These are phyloP conservation scores for Aspergillus fumigatus DNA, from an alignment of 2,329 filamentous ascomycete species.

Conservation along the genomic window DNA sequence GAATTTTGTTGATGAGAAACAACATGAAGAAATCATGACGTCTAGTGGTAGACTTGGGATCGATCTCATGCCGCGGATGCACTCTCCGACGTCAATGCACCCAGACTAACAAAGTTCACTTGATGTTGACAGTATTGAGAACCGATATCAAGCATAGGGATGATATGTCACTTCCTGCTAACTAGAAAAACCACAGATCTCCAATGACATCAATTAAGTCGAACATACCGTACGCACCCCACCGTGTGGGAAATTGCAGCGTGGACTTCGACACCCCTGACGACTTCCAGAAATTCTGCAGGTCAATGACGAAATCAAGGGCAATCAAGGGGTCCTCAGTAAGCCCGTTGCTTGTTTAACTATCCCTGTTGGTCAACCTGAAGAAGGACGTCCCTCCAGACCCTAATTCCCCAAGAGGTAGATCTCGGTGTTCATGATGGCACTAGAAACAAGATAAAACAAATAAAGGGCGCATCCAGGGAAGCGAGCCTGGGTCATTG, in stretches of 20 bases:
- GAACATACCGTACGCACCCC: slow-evolving; percentile 58
- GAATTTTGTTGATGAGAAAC: slow-evolving; percentile 6
- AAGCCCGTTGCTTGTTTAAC: neutral
- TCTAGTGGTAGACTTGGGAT: slow-evolving; percentile 74
- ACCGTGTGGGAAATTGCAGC: slow-evolving; percentile 54
- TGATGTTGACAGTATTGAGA: slow-evolving; percentile 48
- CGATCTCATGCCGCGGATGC: slow-evolving; percentile 52
- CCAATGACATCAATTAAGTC: slow-evolving; percentile 56
- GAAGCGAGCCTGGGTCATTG: slow-evolving; percentile 5
- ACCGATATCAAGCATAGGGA: slow-evolving; percentile 36
- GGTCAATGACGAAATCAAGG: slow-evolving; percentile 1
- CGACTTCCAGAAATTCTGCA: slow-evolving; percentile 41
- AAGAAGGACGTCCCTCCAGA: neutral
- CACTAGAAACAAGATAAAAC: neutral
- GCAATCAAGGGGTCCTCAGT: neutral
- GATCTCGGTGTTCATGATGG: neutral
- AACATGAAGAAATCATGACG: slow-evolving; percentile 20
- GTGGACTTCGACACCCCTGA: slow-evolving; percentile 70
- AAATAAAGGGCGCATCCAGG: slow-evolving; percentile 13
- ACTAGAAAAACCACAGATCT: slow-evolving; percentile 63
- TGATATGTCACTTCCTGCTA: slow-evolving; percentile 46
- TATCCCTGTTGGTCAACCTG: neutral
- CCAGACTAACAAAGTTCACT: slow-evolving; percentile 81
- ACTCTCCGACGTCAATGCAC: slow-evolving; percentile 52
- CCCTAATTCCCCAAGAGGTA: neutral